Conservation (phyloP, 495 filamentous ascomycete species). For the Neurospora sp. region DNA sequence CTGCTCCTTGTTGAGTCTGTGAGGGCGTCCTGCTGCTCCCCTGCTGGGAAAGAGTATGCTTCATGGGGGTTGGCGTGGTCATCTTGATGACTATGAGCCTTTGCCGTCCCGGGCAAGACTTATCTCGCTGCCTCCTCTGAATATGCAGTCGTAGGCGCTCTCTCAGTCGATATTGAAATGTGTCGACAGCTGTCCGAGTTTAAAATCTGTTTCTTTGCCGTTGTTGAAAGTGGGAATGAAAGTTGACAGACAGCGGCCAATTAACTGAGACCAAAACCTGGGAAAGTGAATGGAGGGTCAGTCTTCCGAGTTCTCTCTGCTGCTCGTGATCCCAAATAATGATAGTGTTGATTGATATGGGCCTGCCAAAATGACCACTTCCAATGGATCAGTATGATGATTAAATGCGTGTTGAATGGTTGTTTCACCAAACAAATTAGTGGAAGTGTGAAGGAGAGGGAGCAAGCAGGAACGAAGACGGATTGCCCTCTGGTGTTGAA, state of each 20-base stretch:
- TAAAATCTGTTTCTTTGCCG: not conserved
- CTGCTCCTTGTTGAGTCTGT: conserved; percentile 32
- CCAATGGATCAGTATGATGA: not conserved
- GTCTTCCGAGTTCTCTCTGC: not conserved
- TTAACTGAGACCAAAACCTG: not conserved
- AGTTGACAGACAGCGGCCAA: not conserved
- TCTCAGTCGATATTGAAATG: not conserved
- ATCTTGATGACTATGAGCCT: conserved; percentile 15
- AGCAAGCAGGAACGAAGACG: not conserved
- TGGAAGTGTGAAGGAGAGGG: not conserved
- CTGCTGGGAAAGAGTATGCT: conserved; percentile 38
- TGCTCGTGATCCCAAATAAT: not conserved
- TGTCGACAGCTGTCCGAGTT: not conserved
- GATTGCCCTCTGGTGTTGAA: not conserved
- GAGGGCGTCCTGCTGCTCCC: conserved; percentile 31
- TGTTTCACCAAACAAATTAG: not conserved
- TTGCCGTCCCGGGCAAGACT: not conserved
- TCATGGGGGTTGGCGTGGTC: conserved; percentile 42
- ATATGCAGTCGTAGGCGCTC: not conserved
- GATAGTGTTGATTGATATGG: not conserved
- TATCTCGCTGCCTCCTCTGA: not conserved
- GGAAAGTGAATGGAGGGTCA: not conserved
- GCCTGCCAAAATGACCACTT: not conserved
- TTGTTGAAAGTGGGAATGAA: not conserved
- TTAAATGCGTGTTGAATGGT: not conserved